Base-by-base conservation (phyloP, 2,329 filamentous ascomycete species). In the Colletotrichum tamarilloi region DNA sequence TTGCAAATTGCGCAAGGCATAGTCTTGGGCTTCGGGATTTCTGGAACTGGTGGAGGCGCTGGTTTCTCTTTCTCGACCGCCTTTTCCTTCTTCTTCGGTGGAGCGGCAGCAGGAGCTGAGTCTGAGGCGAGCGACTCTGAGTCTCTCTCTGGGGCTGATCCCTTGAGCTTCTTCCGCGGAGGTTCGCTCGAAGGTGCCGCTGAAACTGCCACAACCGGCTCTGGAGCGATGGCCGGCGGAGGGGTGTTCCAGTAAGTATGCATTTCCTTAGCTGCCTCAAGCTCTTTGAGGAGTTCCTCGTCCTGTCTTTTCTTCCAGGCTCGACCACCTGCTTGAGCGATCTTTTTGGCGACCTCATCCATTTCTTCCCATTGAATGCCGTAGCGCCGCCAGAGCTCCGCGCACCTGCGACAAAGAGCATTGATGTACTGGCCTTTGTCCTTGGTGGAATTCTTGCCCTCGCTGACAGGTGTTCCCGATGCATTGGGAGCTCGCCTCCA, bases 281-380 rank as follows among this genome's bases (percentile, higher is more conserved):
- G 84, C 82, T 96, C 94, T 77, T 93, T 93, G 67, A 95, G 85
- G 16, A 98, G 86, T 80, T 98, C 97, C 81, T 98, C 96, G 76
- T 99, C 97, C 70, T 97, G 92, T 80, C 93, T 94, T 72, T 94
- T 91, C 84, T 97, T 97, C 91, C 92, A 95, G 5, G 94, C 93
- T 77, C 94, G 92, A 58, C 94, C 93, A 56, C 95, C 94, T 58
- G 92, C 91, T 75, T 93, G 91, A 1, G 92, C 90, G 55, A 97
- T 92, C 84, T 98, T 97, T 85, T 95, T 97, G 52, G 92, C 91
- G 49, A 98, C 90, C 78, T 98, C 96, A 55, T 98, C 97, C 16
- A 95, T 89, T 76, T 97, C 94, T 82, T 98, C 97, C 92, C 95
- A 99, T 76, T 97, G 94, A 74, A 99, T 95, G 19, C 93, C 96